Evolutionary conservation across 140 eudicot species (phyloP).

Genomic region (Eryngium alpinum): DNA sequence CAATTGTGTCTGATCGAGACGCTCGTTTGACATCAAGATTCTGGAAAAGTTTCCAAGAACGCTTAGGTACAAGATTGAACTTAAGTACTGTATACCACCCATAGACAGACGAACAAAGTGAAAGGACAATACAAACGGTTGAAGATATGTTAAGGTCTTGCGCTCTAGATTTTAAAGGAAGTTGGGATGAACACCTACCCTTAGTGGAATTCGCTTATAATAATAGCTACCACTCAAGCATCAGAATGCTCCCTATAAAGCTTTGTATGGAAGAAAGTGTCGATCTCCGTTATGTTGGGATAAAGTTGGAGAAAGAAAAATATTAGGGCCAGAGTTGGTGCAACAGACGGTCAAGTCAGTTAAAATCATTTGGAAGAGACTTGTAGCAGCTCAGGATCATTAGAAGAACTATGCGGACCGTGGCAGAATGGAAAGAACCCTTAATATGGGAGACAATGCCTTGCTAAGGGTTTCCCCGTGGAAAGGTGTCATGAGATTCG

Average conservation of each 20-base stretch:
- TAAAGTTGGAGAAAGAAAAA: not conserved
- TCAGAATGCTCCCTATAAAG: not conserved
- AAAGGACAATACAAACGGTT: not conserved
- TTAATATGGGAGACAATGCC: not conserved
- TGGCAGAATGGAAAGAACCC: not conserved
- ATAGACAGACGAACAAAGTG: not conserved
- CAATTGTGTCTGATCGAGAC: not conserved
- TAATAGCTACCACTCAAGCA: not conserved
- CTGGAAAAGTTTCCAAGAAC: not conserved
- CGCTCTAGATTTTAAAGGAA: not conserved
- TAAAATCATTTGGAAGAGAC: not conserved
- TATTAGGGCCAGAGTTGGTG: not conserved
- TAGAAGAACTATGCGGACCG: not conserved
- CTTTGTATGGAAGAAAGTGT: not conserved
- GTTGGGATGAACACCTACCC: not conserved
- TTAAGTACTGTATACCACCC: not conserved
- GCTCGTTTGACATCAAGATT: not conserved
- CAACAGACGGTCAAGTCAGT: not conserved
- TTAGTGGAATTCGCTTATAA: not conserved
- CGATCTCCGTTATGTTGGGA: not conserved
- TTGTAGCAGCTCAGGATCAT: not conserved
- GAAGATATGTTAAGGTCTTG: not conserved
- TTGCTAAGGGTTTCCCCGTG: not conserved
- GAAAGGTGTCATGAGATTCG: not conserved
- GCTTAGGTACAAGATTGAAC: not conserved